A percentile compares a stretch with the other conserved stretches of the same genome.
Evolutionary conservation across 768 basidiomycete genomes (phyloP).

Genomic region (Crucibulum laeve): DNA sequence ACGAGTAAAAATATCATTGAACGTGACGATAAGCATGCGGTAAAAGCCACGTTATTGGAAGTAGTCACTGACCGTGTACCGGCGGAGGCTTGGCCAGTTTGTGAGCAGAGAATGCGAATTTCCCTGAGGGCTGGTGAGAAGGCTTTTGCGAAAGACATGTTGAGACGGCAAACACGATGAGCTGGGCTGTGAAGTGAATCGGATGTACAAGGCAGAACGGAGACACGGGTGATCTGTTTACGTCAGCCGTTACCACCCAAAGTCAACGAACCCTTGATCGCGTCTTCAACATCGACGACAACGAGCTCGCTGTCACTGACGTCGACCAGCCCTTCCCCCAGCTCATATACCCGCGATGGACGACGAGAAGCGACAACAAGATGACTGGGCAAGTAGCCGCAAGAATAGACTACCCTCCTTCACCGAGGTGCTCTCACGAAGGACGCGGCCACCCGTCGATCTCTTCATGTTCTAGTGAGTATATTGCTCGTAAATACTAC

Average conservation of each 20-base stretch:
- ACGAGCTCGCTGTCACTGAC: constrained; percentile 12
- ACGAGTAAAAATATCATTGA: no score
- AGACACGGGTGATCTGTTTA: constrained; percentile 18
- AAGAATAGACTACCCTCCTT: constrained; percentile 82
- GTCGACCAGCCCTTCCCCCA: constrained; percentile 9
- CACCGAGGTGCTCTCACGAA: constrained; percentile 84
- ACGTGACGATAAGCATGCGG: not conserved
- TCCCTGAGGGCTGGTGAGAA: constrained; percentile 78
- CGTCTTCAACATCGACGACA: constrained; percentile 20
- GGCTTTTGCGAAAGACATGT: constrained; percentile 67
- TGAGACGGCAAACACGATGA: constrained; percentile 11
- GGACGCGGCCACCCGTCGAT: constrained; percentile 93
- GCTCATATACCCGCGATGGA: constrained; percentile 23
- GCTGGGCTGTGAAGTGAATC: constrained; percentile 7
- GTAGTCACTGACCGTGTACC: constrained; percentile 60
- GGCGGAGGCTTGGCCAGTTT: constrained; percentile 69
- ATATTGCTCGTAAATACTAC: constrained; percentile 4
- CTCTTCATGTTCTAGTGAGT: constrained; percentile 99
- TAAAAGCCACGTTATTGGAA: not conserved
- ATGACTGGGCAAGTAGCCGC: constrained; percentile 71
- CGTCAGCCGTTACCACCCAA: constrained; percentile 30
- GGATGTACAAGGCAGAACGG: constrained; percentile 6
- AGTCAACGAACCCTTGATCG: constrained; percentile 24
- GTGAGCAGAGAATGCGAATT: constrained; percentile 77
- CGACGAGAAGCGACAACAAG: constrained; percentile 56